Percentiles rank a stretch among this genome's conserved stretches.
Conservation (phyloP, 495 filamentous ascomycete species). For the Podospora conica region DNA sequence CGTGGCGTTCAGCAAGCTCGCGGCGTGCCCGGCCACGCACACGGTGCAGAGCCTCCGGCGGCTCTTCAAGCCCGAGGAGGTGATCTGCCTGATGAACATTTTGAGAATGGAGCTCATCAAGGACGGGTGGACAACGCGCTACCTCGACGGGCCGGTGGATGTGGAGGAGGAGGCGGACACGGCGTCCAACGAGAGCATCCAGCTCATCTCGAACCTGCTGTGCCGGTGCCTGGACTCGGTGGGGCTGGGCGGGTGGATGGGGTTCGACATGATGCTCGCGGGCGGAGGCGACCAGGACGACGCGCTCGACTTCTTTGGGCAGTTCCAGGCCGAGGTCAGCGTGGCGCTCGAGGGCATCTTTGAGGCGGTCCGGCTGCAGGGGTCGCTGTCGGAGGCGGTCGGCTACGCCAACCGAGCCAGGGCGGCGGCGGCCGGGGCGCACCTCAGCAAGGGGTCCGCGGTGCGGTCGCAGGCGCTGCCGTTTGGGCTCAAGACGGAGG, state of each 20-base stretch:
- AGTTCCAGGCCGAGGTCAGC: constrained; percentile 67
- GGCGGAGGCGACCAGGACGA: constrained; percentile 32
- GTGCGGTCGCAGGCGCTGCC: constrained; percentile 43
- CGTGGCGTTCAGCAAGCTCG: constrained; percentile 56
- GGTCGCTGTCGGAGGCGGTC: constrained; percentile 63
- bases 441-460: constrained; percentile 14
- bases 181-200: constrained; percentile 49
- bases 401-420: constrained; percentile 52
- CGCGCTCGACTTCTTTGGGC: constrained; percentile 56
- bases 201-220: constrained; percentile 59
- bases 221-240: constrained; percentile 76
- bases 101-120: constrained; percentile 59
- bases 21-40: constrained; percentile 49
- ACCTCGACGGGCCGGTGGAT: constrained; percentile 43
- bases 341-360: constrained; percentile 70
- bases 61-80: constrained; percentile 59
- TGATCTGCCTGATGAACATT: constrained; percentile 65
- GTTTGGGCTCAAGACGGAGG: constrained; percentile 64
- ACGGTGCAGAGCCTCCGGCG: constrained; percentile 59
- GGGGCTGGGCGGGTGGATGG: constrained; percentile 76
- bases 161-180: constrained; percentile 51
- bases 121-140: constrained; percentile 65
- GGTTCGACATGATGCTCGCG: constrained; percentile 47
- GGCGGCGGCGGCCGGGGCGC: constrained; percentile 8
- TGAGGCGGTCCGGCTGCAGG: constrained; percentile 62